Evolutionary conservation across 2,329 filamentous ascomycete species (phyloP).

Genomic region (Talaromyces sp.): DNA sequence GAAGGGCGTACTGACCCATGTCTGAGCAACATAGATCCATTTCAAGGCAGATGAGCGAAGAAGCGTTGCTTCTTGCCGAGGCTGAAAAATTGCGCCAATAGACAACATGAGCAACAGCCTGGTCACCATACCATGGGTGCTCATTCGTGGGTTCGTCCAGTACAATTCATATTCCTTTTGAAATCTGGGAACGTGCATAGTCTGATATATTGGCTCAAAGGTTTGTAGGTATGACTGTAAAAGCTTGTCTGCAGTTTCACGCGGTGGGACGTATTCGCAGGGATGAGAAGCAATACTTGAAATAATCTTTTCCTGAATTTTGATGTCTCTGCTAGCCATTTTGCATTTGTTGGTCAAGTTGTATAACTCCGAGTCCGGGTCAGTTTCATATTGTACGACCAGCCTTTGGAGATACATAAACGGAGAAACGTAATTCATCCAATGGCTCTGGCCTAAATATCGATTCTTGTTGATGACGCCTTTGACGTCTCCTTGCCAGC

Average conservation of each 20-base stretch:
- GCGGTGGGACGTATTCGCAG: slow-evolving; percentile 29
- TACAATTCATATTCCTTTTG: slow-evolving; percentile 45
- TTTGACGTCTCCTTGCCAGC: neutral
- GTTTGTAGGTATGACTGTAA: slow-evolving; percentile 46
- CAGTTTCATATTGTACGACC: slow-evolving; percentile 25
- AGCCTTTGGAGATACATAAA: slow-evolving; percentile 45
- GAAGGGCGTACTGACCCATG: slow-evolving; percentile 49
- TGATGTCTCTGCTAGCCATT: slow-evolving; percentile 2
- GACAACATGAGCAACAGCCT: slow-evolving; percentile 6
- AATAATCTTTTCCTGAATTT: slow-evolving; percentile 1
- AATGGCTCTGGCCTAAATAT: slow-evolving; percentile 48
- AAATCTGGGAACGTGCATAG: slow-evolving; percentile 50
- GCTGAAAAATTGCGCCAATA: slow-evolving; percentile 2
- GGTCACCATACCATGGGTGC: neutral
- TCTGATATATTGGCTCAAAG: slow-evolving; percentile 46
- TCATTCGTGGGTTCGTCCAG: slow-evolving; percentile 28
- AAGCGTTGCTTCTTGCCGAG: neutral
- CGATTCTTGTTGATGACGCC: slow-evolving; percentile 37
- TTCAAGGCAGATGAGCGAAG: slow-evolving; percentile 37
- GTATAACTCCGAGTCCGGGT: neutral
- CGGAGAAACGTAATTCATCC: slow-evolving; percentile 42
- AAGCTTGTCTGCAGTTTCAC: slow-evolving; percentile 38
- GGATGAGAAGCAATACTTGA: neutral
- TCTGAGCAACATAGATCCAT: slow-evolving; percentile 55
- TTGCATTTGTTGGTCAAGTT: slow-evolving; percentile 3